These are phyloP conservation scores for Sporothrix inflata DNA, from an alignment of 2,329 filamentous ascomycete genomes.

Conservation along the genomic window DNA sequence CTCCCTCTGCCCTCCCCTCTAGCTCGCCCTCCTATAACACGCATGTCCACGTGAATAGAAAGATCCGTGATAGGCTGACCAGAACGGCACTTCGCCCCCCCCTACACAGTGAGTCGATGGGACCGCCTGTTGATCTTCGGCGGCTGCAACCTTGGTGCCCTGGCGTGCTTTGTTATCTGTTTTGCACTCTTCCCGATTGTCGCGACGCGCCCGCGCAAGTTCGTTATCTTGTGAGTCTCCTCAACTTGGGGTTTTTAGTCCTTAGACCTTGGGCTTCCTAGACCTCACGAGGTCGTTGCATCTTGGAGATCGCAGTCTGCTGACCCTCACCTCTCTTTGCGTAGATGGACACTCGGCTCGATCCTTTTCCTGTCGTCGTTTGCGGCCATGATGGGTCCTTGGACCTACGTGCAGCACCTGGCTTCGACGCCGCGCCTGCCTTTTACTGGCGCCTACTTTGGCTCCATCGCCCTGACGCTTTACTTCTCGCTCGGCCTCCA, in stretches of 20 bases:
- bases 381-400: conserved; percentile 90
- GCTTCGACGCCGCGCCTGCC: conserved; percentile 82
- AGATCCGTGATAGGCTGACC: conserved; percentile 33
- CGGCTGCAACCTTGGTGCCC: conserved; percentile 84
- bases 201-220: conserved; percentile 82
- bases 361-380: conserved; percentile 88
- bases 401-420: conserved; percentile 81
- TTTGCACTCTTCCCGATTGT: conserved; percentile 88
- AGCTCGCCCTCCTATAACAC: not conserved
- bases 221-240: conserved; percentile 88
- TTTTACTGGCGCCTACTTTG: conserved; percentile 94
- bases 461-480: conserved; percentile 84
- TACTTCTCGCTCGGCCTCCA: conserved; percentile 89
- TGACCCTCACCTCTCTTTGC: not conserved
- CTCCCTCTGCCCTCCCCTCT: conserved; percentile 23
- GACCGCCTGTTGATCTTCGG: conserved; percentile 91
- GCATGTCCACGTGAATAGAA: conserved; percentile 14
- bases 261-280: not conserved
- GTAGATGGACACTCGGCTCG: conserved; percentile 92
- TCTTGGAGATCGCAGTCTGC: not conserved
- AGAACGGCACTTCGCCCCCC: conserved; percentile 19
- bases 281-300: conserved; percentile 5
- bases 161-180: conserved; percentile 90
- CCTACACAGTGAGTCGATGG: conserved; percentile 85
- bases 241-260: conserved; percentile 20